A percentile compares a stretch with the other conserved stretches of the same genome.
Evolutionary conservation across 371 early-diverging fungal species (phyloP).

Genomic region (Phascolomyces articulosus): DNA sequence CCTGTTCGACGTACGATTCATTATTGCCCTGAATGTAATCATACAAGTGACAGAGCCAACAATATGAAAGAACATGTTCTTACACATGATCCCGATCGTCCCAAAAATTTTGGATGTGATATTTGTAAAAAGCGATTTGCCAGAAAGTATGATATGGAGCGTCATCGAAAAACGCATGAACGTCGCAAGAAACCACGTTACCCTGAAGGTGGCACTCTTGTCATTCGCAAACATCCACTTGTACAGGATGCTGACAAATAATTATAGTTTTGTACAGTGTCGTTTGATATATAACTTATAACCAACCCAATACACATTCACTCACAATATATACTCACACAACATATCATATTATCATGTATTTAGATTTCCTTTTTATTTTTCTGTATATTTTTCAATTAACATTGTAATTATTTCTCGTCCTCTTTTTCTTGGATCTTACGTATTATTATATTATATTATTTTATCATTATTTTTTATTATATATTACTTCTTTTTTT

Average conservation of each 20-base stretch:
- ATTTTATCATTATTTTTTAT: background rate
- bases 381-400: background rate
- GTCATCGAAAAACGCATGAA: slow-evolving; percentile 50
- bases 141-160: slow-evolving; percentile 71
- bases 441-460: background rate
- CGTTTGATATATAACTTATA: background rate
- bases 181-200: slow-evolving; percentile 10
- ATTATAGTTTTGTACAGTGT: background rate
- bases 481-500: too few relatives aligned
- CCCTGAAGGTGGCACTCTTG: slow-evolving; percentile 5
- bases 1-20: slow-evolving; percentile 14
- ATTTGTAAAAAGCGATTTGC: slow-evolving; percentile 64
- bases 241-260: background rate
- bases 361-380: slow-evolving; percentile 5
- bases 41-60: slow-evolving; percentile 42
- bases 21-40: slow-evolving; percentile 33
- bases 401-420: slow-evolving; percentile 1
- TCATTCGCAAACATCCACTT: slow-evolving; percentile 1
- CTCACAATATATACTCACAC: background rate
- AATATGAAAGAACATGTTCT: slow-evolving; percentile 51
- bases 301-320: background rate
- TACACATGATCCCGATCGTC: slow-evolving; percentile 44
- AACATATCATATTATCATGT: background rate
- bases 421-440: background rate
- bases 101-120: slow-evolving; percentile 38